Conservation (phyloP, 495 filamentous ascomycete genomes). For the Pyrenopolyporus hunteri region DNA sequence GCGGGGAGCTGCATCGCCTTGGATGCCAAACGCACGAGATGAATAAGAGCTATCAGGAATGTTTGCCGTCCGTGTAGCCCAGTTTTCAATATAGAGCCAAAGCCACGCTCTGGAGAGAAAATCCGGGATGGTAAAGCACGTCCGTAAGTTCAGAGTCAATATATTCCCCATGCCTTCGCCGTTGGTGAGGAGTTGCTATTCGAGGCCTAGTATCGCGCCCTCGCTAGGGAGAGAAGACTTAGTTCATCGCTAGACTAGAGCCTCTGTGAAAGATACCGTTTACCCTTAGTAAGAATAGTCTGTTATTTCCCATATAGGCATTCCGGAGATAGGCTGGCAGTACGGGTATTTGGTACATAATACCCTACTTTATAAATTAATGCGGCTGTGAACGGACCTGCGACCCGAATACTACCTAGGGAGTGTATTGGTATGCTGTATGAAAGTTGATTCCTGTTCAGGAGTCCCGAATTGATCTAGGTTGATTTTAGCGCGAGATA, state of each 20-base stretch:
- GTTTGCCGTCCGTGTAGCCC: not conserved
- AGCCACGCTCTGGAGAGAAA: not conserved
- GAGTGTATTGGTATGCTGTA: slow-evolving; percentile 2
- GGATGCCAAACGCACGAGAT: slow-evolving; percentile 1
- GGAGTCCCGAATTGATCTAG: too few relatives aligned
- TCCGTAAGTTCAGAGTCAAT: not conserved
- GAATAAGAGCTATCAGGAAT: not conserved
- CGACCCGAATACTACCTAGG: slow-evolving; percentile 22
- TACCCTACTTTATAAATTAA: slow-evolving; percentile 12
- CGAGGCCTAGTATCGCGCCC: not conserved
- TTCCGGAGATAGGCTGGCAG: not conserved
- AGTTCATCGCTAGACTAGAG: not conserved
- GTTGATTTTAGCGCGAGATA: too few relatives aligned
- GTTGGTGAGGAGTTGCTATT: not conserved
- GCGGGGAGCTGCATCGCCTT: not conserved
- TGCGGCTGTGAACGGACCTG: slow-evolving; percentile 26
- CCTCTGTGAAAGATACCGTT: not conserved
- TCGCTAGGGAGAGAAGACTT: too few relatives aligned
- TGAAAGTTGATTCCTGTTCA: slow-evolving; percentile 9
- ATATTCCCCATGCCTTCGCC: not conserved
- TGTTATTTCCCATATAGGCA: not conserved
- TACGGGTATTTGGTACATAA: not conserved
- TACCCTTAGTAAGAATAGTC: not conserved
- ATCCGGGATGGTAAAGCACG: too few relatives aligned
- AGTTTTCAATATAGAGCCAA: too few relatives aligned